Evolutionary conservation across 1,284 basidiomycete genomes (phyloP), one percentile per base, ranked within the genome.

Genomic region (Pseudozyma thailandica): DNA sequence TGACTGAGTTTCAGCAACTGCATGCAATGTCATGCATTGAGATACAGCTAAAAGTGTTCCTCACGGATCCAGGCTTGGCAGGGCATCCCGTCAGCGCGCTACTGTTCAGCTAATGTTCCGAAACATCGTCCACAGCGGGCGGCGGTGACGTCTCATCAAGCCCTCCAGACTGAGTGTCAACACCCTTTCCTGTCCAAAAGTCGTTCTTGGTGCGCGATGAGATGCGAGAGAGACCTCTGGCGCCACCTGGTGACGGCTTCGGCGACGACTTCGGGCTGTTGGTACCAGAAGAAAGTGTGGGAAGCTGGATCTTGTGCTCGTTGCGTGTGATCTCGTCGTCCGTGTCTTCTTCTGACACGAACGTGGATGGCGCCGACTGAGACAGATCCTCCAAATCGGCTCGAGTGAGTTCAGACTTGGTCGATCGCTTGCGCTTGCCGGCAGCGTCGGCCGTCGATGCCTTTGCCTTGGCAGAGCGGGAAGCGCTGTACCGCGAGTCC

Each of bases 121-220:
- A 31, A 31, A 7, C 30, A 31, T 31, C 30, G 30, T 31, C 30
- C 28, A 33, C 44, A 15, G 28, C 48, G 4, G 37, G 15, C 3
- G 66, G 68, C 18, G 61, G 68, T 23, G 68, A 56, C 23, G 68
- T 56, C 4, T 37, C 33, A n/a, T 60, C 64, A 23, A 53, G 15
- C 9, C 64, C 50, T 3, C 25, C 39, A 10, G 52, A 39, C 20
- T 42, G 20, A 7, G 50, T 38, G 33, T 71, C 61, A 8, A 57
- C 68, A 18, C 68, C 68, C 30, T 71, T 71, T 2, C 50, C 35
- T 2, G 68, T 60, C 68, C 68, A 71, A 41, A 71, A 71, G 33
- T 71, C 61, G 35, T 64, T 57, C 50, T 71, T 71, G 25, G 61
- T 61, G 45, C 68, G 68, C 16, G 61, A 71, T 20, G 68, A 64